These are phyloP conservation scores for Syncephalastrum contaminatum DNA, from an alignment of 371 early-diverging fungal species.

Conservation along the genomic window DNA sequence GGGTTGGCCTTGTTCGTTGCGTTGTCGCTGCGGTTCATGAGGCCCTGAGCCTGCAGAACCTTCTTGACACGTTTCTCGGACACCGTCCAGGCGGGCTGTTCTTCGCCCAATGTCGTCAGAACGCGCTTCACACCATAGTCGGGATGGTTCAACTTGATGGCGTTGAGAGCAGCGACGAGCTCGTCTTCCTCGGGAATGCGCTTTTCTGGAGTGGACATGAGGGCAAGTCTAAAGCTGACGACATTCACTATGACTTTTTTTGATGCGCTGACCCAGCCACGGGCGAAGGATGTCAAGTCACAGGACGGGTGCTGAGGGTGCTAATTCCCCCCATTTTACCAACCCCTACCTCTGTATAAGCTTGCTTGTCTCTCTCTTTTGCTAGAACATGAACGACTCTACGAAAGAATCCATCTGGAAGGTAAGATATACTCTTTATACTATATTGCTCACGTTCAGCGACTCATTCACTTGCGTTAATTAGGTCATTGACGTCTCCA, in stretches of 20 bases:
- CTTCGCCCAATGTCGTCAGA: conserved; percentile 36
- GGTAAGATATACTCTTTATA: conserved; percentile 22
- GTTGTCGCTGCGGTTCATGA: conserved; percentile 21
- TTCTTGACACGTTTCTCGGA: conserved; percentile 71
- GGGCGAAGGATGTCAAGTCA: too few species aligned
- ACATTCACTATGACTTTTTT: conserved; percentile 1
- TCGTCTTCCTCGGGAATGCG: conserved; percentile 38
- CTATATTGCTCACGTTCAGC: background rate
- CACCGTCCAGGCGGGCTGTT: conserved; percentile 59
- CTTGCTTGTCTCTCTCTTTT: background rate
- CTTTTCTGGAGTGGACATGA: conserved; percentile 26
- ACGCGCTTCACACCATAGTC: conserved; percentile 61
- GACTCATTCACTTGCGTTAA: background rate
- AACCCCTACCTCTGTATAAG: conserved; percentile 6
- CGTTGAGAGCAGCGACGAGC: conserved; percentile 38
- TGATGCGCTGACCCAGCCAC: background rate
- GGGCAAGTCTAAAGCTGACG: background rate
- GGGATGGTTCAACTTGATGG: conserved; percentile 51
- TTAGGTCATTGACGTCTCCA: conserved; percentile 55
- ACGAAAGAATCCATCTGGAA: conserved; percentile 52
- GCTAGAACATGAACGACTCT: conserved; percentile 44
- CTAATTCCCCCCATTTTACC: conserved; percentile 4
- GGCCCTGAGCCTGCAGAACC: conserved; percentile 54
- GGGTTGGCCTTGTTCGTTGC: background rate
- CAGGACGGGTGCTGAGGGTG: too few species aligned